phyloP scores from a whole-genome alignment of 2,329 filamentous ascomycete species.

The Xylariaceae sp. region DNA sequence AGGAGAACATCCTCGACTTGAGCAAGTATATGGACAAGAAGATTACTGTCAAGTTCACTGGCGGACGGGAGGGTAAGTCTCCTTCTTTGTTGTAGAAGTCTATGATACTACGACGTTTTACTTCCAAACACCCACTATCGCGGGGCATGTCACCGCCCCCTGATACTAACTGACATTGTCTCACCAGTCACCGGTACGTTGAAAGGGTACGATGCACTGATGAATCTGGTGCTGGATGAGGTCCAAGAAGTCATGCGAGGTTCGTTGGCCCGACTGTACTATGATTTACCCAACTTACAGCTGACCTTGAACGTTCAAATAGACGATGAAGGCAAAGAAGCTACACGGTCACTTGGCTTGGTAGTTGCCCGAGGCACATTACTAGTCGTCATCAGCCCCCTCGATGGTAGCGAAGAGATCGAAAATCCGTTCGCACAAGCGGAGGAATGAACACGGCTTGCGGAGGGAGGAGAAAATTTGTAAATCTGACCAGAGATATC shows the following conservation, averaged over 20 bases:
- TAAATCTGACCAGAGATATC: too few relatives aligned
- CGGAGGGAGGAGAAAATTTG: too few relatives aligned
- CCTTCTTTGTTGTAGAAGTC: slow-evolving; percentile 1
- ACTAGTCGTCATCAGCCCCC: slow-evolving; percentile 85
- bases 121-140: too few relatives aligned
- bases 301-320: slow-evolving; percentile 2
- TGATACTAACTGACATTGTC: too few relatives aligned
- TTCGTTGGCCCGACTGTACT: slow-evolving; percentile 35
- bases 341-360: slow-evolving; percentile 73
- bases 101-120: not conserved
- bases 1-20: slow-evolving; percentile 96
- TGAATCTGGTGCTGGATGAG: slow-evolving; percentile 96
- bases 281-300: slow-evolving; percentile 1
- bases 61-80: slow-evolving; percentile 76
- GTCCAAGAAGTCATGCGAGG: slow-evolving; percentile 87
- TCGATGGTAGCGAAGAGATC: slow-evolving; percentile 94
- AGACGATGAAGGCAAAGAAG: slow-evolving; percentile 94
- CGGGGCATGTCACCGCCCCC: too few relatives aligned
- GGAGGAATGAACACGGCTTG: slow-evolving; percentile 45
- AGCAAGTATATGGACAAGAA: slow-evolving; percentile 96
- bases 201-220: slow-evolving; percentile 94
- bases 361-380: slow-evolving; percentile 90
- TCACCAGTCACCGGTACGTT: slow-evolving; percentile 74
- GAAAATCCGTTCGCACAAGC: slow-evolving; percentile 87
- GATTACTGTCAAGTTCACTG: slow-evolving; percentile 94